Percentiles rank a stretch among this genome's conserved stretches.
Evolutionary conservation across 1,284 basidiomycete genomes (phyloP).

Genomic region (Malassezia obtusa): DNA sequence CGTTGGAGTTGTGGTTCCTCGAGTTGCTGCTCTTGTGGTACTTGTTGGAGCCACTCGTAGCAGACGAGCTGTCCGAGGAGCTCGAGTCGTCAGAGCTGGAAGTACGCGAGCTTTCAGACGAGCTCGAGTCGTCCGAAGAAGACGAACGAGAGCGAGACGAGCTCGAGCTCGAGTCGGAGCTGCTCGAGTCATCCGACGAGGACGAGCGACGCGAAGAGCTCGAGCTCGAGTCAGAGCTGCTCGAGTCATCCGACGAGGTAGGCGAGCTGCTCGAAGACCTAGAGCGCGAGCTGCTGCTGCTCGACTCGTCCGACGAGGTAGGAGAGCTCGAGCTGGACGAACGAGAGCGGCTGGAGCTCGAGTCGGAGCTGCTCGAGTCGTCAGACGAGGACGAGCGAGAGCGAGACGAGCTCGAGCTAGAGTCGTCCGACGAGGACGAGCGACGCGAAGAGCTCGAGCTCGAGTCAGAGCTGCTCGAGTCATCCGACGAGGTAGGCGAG

Average conservation of each 20-base stretch:
- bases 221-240: neutral
- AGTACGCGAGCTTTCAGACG: neutral
- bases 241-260: neutral
- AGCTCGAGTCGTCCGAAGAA: slow-evolving; percentile 18
- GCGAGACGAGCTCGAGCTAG: neutral
- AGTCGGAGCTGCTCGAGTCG: slow-evolving; percentile 17
- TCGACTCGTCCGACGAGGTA: too few relatives aligned
- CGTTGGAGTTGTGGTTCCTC: neutral
- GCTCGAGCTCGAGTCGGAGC: neutral
- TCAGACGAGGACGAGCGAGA: neutral
- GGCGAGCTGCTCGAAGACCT: too few relatives aligned
- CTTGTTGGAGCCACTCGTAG: neutral
- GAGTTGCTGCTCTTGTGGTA: neutral
- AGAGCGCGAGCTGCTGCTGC: neutral
- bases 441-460: neutral
- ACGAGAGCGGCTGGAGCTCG: neutral
- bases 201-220: neutral
- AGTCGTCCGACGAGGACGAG: neutral
- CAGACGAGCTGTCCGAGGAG: neutral
- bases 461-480: neutral
- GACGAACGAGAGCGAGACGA: neutral
- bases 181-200: neutral
- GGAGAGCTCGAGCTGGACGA: neutral
- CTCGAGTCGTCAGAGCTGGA: neutral
- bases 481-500: neutral